Base-by-base conservation (phyloP, 2,329 filamentous ascomycete genomes). In the Ilyonectria mors-panacis region DNA sequence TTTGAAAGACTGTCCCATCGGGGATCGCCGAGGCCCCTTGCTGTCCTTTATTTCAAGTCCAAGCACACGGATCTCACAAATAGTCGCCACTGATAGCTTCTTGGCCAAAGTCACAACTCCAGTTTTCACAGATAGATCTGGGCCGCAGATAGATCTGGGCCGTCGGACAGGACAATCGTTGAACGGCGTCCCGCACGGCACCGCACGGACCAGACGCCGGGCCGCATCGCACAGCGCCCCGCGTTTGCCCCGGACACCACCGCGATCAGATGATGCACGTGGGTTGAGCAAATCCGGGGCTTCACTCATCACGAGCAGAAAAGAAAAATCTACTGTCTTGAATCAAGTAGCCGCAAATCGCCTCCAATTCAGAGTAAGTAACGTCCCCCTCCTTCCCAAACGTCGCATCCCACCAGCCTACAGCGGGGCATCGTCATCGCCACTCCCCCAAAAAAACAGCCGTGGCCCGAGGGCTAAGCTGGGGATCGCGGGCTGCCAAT, bases 121-220 rank as follows among this genome's bases (percentile, higher is more conserved):
- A n/a, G 4, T 42, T 42, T 5, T 4, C 7, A 42, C 15, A 3
- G 17, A 42, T 17, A 42, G 39, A 42, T 6, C 37, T 21, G 37
- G 21, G 30, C 15, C 33, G 15, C 15, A 3, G 17, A 42, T 17
- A 42, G 39, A 42, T 6, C 37, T 21, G 37, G 21, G 30, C 15
- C 33, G 15, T 7, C 33, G 15, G 23, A 23, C n/a, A 10, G 12
- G 26, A 50, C 21, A 35, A n/a, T n/a, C 48, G 17, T 13, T 10
- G n/a, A 13, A 33, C 19, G 30, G 30, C 15, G 23, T 19, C 33
- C 19, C 30, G 21, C 35, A 47, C 57, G 57, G 57, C 21, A 62
- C 51, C 9, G 51, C 51, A 63, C 59, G 59, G 59, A 45, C 59
- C 51, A 63, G 37, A 45, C 17, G 19, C 51, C 51, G 59, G 50